phyloP scores from a whole-genome alignment of 805 yeast genomes.

The Aciculoconidium aculeatum region DNA sequence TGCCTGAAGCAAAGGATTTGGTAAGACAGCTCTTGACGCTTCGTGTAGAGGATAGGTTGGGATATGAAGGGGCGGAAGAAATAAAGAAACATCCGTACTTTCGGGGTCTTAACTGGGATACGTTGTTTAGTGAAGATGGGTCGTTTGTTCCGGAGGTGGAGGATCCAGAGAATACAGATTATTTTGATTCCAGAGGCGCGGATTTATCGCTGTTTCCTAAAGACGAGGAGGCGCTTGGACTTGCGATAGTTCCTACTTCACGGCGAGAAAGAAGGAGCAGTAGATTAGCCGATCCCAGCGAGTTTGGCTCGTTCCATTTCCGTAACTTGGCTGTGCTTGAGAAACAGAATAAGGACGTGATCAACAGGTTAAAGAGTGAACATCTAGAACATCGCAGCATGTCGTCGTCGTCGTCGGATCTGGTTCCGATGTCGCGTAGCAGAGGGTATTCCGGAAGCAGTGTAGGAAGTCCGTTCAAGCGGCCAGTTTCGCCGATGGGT shows the following conservation, averaged over 20 bases:
- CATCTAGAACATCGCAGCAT: conserved; percentile 59
- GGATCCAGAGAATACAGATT: conserved; percentile 83
- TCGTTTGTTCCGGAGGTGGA: conserved; percentile 77
- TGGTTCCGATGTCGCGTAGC: conserved; percentile 31
- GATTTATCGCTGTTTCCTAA: conserved; percentile 55
- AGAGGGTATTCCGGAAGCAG: conserved; percentile 19
- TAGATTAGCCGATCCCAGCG: conserved; percentile 63
- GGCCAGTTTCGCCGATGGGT: conserved; percentile 45
- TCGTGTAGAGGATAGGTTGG: conserved; percentile 66
- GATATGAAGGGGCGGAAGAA: conserved; percentile 73
- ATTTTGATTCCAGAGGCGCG: conserved; percentile 90
- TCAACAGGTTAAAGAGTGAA: conserved; percentile 79
- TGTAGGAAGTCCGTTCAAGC: conserved; percentile 31
- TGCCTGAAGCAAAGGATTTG: conserved; percentile 69
- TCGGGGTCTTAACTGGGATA: conserved; percentile 65
- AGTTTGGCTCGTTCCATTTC: conserved; percentile 91
- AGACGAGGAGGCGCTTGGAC: conserved; percentile 24
- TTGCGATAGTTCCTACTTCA: conserved; percentile 6
- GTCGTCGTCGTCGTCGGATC: conserved; percentile 44
- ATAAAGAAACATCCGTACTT: conserved; percentile 78
- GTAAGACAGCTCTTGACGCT: conserved; percentile 55
- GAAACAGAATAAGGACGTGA: conserved; percentile 88
- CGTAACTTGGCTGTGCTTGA: conserved; percentile 86
- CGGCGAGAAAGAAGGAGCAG: conserved; percentile 52
- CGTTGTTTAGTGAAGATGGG: conserved; percentile 62